Base-by-base conservation (phyloP, 2,329 filamentous ascomycete genomes). In the Harringtonia aguacate region DNA sequence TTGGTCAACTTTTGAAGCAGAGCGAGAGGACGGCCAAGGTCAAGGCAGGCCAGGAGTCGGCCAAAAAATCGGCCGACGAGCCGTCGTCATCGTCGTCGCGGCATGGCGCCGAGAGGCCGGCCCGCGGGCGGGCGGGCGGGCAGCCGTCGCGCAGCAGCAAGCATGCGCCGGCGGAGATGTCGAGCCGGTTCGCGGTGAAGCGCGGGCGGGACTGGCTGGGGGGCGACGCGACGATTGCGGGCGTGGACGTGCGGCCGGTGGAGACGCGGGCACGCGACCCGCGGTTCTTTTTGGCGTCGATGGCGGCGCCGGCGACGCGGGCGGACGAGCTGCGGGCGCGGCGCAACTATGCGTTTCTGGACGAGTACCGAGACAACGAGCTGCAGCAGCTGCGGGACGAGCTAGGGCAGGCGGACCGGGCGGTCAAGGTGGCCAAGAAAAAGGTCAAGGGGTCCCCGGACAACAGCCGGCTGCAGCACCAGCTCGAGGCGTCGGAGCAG, bases 291-390 rank as follows among this genome's bases (percentile, higher is more conserved):
- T 73, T 81, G 1, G 60, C 81, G 13, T 61, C 71, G 33, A 70
- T 77, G 46, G 12, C 21, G 60, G 69, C 43, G 52, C 64, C 51
- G 58, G 60, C 47, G 49, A 41, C 48, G 40, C 41, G 39, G 22
- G 58, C 36, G 15, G 77, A 85, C 58, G 75, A 74, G 58, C 63
- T 66, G 40, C 75, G 74, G 50, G 63, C 81, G 29, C 75, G 74
- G 47, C 80, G 78, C 52, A 85, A 87, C 29, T 98, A 98, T 64
- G 72, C 79, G 3, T 98, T 98, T 66, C 67, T 98, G 41, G 79
- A 89, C 54, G 82, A 86, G 49, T 97, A 97, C 66, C 79, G 86
- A 47, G 79, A 81, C 20, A 72, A 75, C n/a, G 92, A 98, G 63
- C 83, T 97, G 61, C 73, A 76, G 45, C 75, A 85, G 51, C 68